Evolutionary conservation across 306 rosid genomes (phyloP).

Genomic region (Quercus aquifolioides): DNA sequence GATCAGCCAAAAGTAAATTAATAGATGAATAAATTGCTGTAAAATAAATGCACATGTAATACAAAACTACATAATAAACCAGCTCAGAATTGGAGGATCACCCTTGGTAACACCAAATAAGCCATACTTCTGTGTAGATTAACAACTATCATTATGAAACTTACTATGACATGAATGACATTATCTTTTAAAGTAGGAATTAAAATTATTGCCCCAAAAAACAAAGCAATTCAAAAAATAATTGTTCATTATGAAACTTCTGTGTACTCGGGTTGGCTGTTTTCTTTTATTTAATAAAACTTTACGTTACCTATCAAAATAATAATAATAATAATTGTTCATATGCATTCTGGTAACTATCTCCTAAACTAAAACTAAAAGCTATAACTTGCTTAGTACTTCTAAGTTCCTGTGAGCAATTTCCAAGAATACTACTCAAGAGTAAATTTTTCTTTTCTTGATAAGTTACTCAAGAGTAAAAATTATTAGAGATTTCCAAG

Average conservation of each 20-base stretch:
- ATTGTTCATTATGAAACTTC: no score
- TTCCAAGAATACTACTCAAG: slow-evolving; percentile 14
- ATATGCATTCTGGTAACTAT: background rate
- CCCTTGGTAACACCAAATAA: background rate
- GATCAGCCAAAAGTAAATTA: background rate
- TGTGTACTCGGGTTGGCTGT: no score
- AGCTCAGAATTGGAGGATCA: background rate
- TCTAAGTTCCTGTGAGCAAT: background rate
- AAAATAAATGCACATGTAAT: background rate
- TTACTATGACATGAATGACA: no score
- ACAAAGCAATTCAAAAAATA: background rate
- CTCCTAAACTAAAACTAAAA: background rate
- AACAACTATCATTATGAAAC: background rate
- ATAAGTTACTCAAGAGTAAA: slow-evolving; percentile 10
- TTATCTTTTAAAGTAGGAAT: background rate
- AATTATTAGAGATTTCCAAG: background rate
- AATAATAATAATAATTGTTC: background rate
- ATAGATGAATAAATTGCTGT: background rate
- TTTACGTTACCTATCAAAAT: no score
- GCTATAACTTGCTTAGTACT: background rate
- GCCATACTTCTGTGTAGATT: no score
- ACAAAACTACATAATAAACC: background rate
- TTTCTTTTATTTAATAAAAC: no score
- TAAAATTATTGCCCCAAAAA: background rate
- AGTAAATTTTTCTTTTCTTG: slow-evolving; percentile 55